phyloP scores from a whole-genome alignment of 176 grass and related monocot species.

The Metroxylon sagu region DNA sequence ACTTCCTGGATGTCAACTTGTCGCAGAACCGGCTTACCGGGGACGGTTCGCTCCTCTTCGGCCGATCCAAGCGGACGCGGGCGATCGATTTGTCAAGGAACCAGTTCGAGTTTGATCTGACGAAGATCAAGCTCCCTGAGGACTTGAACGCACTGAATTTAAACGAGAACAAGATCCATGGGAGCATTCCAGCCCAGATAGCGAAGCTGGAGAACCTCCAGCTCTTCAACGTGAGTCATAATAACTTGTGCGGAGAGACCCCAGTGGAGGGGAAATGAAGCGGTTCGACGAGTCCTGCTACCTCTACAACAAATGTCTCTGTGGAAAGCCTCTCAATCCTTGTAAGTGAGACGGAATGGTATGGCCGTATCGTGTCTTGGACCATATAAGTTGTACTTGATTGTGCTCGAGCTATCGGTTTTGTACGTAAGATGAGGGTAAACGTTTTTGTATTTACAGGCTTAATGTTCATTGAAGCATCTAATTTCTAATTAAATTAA shows the following conservation, averaged over 20 bases:
- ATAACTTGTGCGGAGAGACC: slow-evolving; percentile 68
- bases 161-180: slow-evolving; percentile 70
- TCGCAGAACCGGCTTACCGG: slow-evolving; percentile 53
- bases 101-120: slow-evolving; percentile 72
- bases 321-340: slow-evolving; percentile 45
- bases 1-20: slow-evolving; percentile 39
- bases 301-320: slow-evolving; percentile 50
- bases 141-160: slow-evolving; percentile 49
- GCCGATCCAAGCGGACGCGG: slow-evolving; percentile 14
- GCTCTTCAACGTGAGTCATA: slow-evolving; percentile 58
- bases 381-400: too few species aligned
- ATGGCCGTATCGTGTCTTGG: too few species aligned
- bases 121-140: slow-evolving; percentile 34
- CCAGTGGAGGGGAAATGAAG: slow-evolving; percentile 36
- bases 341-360: slow-evolving; percentile 13
- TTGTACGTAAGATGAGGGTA: too few species aligned
- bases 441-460: too few species aligned
- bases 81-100: slow-evolving; percentile 85
- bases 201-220: slow-evolving; percentile 29
- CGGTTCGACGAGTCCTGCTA: slow-evolving; percentile 28
- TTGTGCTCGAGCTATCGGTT: too few species aligned
- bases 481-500: too few species aligned
- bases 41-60: slow-evolving; percentile 57
- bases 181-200: slow-evolving; percentile 45
- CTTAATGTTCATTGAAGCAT: too few species aligned